These are phyloP conservation scores for Lactuca saligna DNA, from an alignment of 129 eudicot species.

Conservation along the genomic window DNA sequence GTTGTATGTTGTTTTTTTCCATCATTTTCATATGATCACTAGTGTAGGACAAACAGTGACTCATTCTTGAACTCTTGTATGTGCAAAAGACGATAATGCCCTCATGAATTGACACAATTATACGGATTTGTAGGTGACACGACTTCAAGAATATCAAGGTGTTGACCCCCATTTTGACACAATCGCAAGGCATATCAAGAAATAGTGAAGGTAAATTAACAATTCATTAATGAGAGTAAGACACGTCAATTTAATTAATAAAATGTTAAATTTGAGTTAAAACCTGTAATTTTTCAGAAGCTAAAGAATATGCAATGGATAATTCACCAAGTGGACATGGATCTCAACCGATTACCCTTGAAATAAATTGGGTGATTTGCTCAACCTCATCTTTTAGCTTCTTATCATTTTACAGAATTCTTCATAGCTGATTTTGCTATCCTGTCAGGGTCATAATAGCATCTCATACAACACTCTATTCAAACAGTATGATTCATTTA, in stretches of 20 bases:
- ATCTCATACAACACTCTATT: no score
- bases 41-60: no score
- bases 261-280: constrained; percentile 9
- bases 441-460: no score
- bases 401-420: constrained; percentile 4
- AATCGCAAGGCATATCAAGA: constrained; percentile 98
- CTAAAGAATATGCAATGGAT: constrained; percentile 97
- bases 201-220: constrained; percentile 59
- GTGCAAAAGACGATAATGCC: not conserved
- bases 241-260: not conserved
- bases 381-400: constrained; percentile 15
- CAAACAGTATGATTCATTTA: not conserved
- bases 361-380: constrained; percentile 12
- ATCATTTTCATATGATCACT: not conserved
- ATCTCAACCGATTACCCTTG: constrained; percentile 68
- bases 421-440: no score
- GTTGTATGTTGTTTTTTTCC: constrained; percentile 37
- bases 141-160: constrained; percentile 97
- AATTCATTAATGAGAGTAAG: no score
- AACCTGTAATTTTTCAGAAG: constrained; percentile 51
- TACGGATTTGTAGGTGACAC: constrained; percentile 59
- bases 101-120: not conserved
- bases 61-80: not conserved
- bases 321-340: constrained; percentile 96
- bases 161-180: constrained; percentile 96